Evolutionary conservation across 345 rosid genomes (phyloP).

Genomic region (thale cress (Arabidopsis thaliana)): DNA sequence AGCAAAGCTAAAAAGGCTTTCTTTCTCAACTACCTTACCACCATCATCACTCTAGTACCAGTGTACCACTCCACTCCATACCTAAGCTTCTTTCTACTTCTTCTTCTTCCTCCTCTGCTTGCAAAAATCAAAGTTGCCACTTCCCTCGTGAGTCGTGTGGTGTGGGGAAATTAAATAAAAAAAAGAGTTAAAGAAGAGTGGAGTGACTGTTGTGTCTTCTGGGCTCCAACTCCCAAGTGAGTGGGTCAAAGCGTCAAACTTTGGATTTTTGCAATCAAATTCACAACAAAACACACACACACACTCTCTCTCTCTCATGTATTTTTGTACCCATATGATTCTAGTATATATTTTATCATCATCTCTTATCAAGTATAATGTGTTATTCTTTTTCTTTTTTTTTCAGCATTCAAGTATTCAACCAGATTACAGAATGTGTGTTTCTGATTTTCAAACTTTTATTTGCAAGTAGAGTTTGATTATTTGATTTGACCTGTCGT

Average conservation of each 20-base stretch:
- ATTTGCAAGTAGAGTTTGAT: not conserved
- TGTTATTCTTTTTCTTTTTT: not conserved
- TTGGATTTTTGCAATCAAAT: constrained; percentile 20
- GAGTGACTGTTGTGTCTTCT: constrained; percentile 4
- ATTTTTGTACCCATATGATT: too few relatives aligned
- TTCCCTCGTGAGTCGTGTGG: not conserved
- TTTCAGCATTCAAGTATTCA: not conserved
- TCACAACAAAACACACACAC: not conserved
- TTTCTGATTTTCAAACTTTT: constrained; percentile 8
- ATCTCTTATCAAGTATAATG: too few relatives aligned
- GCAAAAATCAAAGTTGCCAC: not conserved
- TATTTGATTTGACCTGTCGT: constrained; percentile 15
- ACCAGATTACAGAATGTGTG: not conserved
- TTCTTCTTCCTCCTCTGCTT: not conserved
- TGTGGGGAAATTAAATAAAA: not conserved
- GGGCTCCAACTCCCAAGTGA: constrained; percentile 32
- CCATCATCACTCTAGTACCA: constrained; percentile 4
- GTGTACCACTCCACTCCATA: constrained; percentile 25
- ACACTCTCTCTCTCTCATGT: not conserved
- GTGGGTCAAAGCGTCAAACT: constrained; percentile 24
- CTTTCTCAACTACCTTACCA: constrained; percentile 30
- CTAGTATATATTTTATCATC: too few relatives aligned
- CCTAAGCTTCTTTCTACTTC: constrained; percentile 21
- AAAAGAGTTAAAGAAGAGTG: not conserved
- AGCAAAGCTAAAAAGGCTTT: constrained; percentile 16